Base-by-base conservation (phyloP, 805 yeast species). In the Yarrowia sp. region DNA sequence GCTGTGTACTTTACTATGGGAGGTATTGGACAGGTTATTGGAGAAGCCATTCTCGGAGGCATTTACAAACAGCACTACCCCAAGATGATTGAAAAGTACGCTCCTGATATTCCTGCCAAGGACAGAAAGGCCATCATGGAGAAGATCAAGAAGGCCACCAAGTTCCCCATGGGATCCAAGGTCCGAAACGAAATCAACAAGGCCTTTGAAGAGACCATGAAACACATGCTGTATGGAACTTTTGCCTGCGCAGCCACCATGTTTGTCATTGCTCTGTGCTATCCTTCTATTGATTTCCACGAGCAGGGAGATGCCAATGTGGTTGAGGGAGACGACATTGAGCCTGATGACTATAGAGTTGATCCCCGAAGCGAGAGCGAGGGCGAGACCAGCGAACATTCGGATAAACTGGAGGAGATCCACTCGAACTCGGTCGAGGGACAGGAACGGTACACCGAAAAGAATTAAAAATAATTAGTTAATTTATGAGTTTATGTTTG, bases 111-210 rank as follows among this genome's bases (percentile, higher is more conserved):
- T 31, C 61, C 61, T 33, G 7, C 14, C 0, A 38, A 55, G 18
- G 61, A 55, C 22, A 47, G 4, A 8, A 17, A 55, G 4, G 13
- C 4, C 31, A 39, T 55, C 28, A 55, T 55, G 6, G 33, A 55
- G 10, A 55, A 55, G 39, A 55, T 55, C 47, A 55, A 55, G 4
- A 55, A 55, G 31, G 61, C 61, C 4, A 55, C 61, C 15, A 55
- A 55, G 61, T 55, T 31, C 28, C 45, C 45, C 17, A 55, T 55
- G 38, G 61, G 61, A 13, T n/a, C 38, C 8, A n/a, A 39, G 14
- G 61, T 55, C 8, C 28, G 61, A 41, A 8, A 8, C 3, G 61
- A 55, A 8, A 55, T 55, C 17, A 41, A 39, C 47, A 14, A 18
- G 8, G 61, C 61, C 38, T 55, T 55, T 17, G 47, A 55, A 2